Evolutionary conservation across 2,329 filamentous ascomycete genomes (phyloP), one percentile per base, ranked within the genome.

Genomic region (Truncatella angustata): DNA sequence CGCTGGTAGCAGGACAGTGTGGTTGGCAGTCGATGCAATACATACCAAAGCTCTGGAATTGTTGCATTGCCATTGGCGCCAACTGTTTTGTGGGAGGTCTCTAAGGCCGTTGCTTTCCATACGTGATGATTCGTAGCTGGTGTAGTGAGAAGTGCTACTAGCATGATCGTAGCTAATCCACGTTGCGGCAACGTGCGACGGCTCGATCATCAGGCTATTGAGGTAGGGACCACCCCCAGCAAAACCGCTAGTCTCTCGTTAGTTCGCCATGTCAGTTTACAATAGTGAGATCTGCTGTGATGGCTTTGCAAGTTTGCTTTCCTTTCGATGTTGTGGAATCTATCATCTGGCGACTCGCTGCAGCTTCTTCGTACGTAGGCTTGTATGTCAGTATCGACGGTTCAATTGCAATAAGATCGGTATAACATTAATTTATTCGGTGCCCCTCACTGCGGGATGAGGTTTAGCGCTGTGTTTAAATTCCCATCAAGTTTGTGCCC

Each of bases 31-130:
- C 21, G 23, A 39, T 50, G 24, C 36, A 50, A 18, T 42, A 30
- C 18, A 50, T 35, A 42, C 36, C 36, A 16, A 34, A 30, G 14
- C 36, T 40, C 35, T 50, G 26, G 49, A 49, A 36, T 49, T 34
- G 46, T 12, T 34, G 46, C 35, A 11, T 20, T 45, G 49, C 39
- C 26, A 51, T 51, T 51, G 49, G 49, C 40, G 49, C 40, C 28
- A 30, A 21, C 32, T 28, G 23, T 42, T 21, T 20, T 35, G 37
- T 26, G 30, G 40, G 40, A 51, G 39, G 26, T 34, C 39, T 45
- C 24, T 30, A 23, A 49, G 32, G 23, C 45, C 45, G 45, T 36
- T 37, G 36, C 16, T 39, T 6, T 39, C n/a, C 12, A n/a, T 39
- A 39, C 6, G 43, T 46, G 28, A 46, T 46, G 43, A 21, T 44